Conservation (phyloP, 192 early-diverging fungal genomes). For the Obelidium mucronatum region DNA sequence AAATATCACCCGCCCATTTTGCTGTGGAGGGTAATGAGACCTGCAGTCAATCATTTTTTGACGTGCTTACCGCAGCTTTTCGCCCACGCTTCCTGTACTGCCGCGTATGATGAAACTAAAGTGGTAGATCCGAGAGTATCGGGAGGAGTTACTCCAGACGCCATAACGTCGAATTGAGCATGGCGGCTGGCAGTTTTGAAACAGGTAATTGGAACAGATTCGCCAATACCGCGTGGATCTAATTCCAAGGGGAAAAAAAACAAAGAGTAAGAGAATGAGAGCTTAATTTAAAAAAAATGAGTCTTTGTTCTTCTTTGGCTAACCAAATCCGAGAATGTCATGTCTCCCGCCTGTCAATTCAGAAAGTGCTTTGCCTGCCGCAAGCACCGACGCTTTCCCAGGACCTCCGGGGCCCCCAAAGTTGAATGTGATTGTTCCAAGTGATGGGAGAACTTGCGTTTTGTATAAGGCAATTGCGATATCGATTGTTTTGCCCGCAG, state of each 20-base stretch:
- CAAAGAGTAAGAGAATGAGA: too few relatives aligned
- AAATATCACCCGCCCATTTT: constrained; percentile 18
- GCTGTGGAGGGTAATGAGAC: constrained; percentile 15
- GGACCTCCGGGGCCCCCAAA: constrained; percentile 23
- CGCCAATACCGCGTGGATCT: constrained; percentile 54
- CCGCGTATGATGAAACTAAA: background rate
- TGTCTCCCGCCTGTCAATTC: background rate
- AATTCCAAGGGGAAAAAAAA: too few relatives aligned
- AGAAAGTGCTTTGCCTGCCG: background rate
- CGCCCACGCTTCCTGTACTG: constrained; percentile 14
- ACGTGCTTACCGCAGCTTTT: constrained; percentile 17
- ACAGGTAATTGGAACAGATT: constrained; percentile 40
- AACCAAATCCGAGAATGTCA: background rate
- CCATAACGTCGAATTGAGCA: constrained; percentile 18
- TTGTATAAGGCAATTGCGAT: background rate
- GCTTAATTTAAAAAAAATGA: constrained; percentile 29
- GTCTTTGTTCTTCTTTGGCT: background rate
- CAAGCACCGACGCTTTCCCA: background rate
- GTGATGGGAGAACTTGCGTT: background rate
- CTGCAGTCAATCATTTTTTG: too few relatives aligned
- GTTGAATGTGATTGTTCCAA: constrained; percentile 19
- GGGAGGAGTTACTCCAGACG: background rate
- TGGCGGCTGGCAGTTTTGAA: constrained; percentile 21
- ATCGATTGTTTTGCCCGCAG: background rate
- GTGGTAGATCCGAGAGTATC: background rate